Percentiles rank a stretch among this genome's conserved stretches.
These are phyloP conservation scores for Phoenix dactylifera DNA, from an alignment of 176 grass and related monocot genomes.

Conservation along the genomic window DNA sequence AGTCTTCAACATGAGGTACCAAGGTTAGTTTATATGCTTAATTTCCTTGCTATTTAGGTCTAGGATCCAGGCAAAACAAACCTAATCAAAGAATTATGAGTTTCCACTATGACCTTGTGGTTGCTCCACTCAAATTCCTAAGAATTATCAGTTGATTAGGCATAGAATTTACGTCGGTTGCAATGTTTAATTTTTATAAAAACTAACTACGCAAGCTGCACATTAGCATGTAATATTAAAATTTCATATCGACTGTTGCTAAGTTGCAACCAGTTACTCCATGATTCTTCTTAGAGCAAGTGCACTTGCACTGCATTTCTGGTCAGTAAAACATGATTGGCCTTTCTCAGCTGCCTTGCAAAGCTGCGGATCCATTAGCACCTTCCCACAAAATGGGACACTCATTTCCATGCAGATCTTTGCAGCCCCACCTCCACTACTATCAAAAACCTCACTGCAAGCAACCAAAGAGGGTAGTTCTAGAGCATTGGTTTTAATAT, in stretches of 20 bases:
- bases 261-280: conserved; percentile 35
- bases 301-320: conserved; percentile 64
- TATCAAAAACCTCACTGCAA: conserved; percentile 79
- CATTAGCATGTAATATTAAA: no score
- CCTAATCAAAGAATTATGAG: no score
- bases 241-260: conserved; percentile 5
- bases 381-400: conserved; percentile 79
- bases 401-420: conserved; percentile 60
- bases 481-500: conserved; percentile 51
- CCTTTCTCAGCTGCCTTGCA: conserved; percentile 90
- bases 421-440: conserved; percentile 54
- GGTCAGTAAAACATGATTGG: conserved; percentile 68
- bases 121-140: no score
- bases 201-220: no score
- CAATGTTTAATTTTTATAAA: no score
- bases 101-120: no score
- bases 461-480: conserved; percentile 51
- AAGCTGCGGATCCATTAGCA: conserved; percentile 79
- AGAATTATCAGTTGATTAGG: no score
- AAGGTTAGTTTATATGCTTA: conserved; percentile 28
- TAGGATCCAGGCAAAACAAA: no score
- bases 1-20: conserved; percentile 33
- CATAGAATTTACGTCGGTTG: no score
- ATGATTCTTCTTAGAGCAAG: conserved; percentile 62
- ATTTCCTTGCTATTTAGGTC: no score